phyloP scores from a whole-genome alignment of 192 early-diverging fungal species.

The Entrophospora sp. region DNA sequence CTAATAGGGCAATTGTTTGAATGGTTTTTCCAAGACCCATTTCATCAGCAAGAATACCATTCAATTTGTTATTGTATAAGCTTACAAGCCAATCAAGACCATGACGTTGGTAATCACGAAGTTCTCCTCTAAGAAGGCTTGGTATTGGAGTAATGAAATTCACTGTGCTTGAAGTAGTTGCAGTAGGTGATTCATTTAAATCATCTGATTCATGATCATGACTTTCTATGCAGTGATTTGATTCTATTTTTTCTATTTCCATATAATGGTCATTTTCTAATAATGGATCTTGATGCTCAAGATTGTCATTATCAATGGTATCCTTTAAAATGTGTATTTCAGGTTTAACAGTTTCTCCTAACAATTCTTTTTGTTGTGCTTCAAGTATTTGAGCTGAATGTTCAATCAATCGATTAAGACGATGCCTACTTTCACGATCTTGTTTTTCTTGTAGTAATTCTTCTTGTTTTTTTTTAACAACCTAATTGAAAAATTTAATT shows the following conservation, averaged over 20 bases:
- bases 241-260: constrained; percentile 6
- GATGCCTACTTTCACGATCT: constrained; percentile 50
- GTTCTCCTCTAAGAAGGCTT: constrained; percentile 50
- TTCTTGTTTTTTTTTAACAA: constrained; percentile 44
- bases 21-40: constrained; percentile 63
- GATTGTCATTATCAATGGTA: neutral
- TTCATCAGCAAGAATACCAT: constrained; percentile 62
- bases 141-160: constrained; percentile 47
- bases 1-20: constrained; percentile 59
- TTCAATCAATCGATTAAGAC: constrained; percentile 62
- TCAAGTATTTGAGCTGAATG: constrained; percentile 62
- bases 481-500: constrained; percentile 25
- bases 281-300: too few species aligned
- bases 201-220: neutral
- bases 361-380: constrained; percentile 37
- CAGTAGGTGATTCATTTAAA: constrained; percentile 5
- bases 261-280: too few species aligned
- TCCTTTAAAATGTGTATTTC: neutral
- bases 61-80: constrained; percentile 76
- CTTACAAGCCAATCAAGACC: constrained; percentile 87
- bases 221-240: neutral
- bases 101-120: constrained; percentile 84
- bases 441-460: constrained; percentile 52
- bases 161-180: constrained; percentile 30
- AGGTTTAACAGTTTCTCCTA: constrained; percentile 7